A percentile compares a stretch with the other conserved stretches of the same genome.
These are phyloP conservation scores for Vaccinium corymbosum DNA, from an alignment of 148 eudicot genomes.

Conservation along the genomic window DNA sequence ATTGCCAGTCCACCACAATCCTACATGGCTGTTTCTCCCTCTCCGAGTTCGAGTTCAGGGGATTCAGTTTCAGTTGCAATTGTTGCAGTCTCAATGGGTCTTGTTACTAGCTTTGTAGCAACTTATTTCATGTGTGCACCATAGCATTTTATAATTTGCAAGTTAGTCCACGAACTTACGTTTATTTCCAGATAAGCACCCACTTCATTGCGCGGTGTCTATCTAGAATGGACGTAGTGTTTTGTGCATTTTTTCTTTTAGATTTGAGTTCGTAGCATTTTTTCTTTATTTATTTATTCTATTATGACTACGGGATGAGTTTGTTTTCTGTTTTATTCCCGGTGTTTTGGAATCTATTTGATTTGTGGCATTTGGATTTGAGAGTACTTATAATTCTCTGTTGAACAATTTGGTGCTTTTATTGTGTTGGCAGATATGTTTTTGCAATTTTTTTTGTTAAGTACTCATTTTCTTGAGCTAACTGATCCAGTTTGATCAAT, in stretches of 20 bases:
- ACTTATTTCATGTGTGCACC: not conserved
- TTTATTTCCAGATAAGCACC: not conserved
- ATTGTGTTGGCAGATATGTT: not conserved
- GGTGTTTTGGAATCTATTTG: not conserved
- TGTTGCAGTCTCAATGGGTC: not conserved
- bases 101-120: not conserved
- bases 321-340: not conserved
- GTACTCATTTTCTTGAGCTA: not conserved
- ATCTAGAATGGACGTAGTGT: not conserved
- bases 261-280: not conserved
- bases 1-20: conserved; percentile 14
- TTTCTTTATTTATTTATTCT: not conserved
- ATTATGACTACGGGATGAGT: not conserved
- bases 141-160: not conserved
- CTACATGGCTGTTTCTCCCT: not conserved
- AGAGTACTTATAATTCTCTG: not conserved
- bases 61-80: conserved; percentile 9
- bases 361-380: conserved; percentile 4
- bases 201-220: not conserved
- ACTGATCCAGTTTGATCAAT: too few relatives aligned
- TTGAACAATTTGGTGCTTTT: not conserved
- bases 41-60: conserved; percentile 16
- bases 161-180: not conserved
- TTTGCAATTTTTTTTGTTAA: not conserved
- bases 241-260: not conserved